These are phyloP conservation scores for Rhizopogon salebrosus DNA, from an alignment of 768 basidiomycete species.

Conservation along the genomic window DNA sequence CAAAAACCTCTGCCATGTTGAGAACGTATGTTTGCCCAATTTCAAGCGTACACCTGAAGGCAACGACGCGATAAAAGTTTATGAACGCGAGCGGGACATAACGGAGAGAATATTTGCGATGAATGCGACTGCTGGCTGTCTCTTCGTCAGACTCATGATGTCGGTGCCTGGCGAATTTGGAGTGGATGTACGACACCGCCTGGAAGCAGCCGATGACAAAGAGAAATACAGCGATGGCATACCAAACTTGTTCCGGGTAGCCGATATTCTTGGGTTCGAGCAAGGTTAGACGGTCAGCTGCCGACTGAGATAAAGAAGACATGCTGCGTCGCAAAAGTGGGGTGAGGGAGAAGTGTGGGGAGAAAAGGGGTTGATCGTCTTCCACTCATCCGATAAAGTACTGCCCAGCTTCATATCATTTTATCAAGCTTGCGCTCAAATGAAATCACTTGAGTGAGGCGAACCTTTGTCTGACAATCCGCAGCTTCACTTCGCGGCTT, in stretches of 20 bases:
- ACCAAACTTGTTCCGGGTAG: slow-evolving; percentile 14
- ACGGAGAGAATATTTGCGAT: slow-evolving; percentile 10
- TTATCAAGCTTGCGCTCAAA: too few species aligned
- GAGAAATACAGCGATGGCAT: slow-evolving; percentile 7
- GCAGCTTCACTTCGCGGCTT: too few species aligned
- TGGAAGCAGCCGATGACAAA: slow-evolving; percentile 16
- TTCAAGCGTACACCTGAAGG: slow-evolving; percentile 32
- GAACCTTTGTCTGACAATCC: too few species aligned
- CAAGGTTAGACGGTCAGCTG: not conserved
- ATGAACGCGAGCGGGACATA: slow-evolving; percentile 25
- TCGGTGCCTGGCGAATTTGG: slow-evolving; percentile 9
- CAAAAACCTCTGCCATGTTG: slow-evolving; percentile 36
- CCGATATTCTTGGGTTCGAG: not conserved
- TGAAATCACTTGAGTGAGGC: too few species aligned
- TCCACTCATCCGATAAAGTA: too few species aligned
- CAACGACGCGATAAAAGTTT: slow-evolving; percentile 30
- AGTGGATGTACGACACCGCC: slow-evolving; percentile 9
- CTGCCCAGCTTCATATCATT: too few species aligned
- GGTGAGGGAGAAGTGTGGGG: too few species aligned
- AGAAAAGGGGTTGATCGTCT: too few species aligned
- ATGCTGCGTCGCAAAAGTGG: too few species aligned
- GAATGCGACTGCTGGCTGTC: not conserved
- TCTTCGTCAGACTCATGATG: slow-evolving; percentile 6
- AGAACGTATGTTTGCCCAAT: slow-evolving; percentile 29
- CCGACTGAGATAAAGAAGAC: too few species aligned